A percentile compares a stretch with the other conserved stretches of the same genome.
phyloP scores from a whole-genome alignment of 306 rosid genomes.

The Malus sieversii region DNA sequence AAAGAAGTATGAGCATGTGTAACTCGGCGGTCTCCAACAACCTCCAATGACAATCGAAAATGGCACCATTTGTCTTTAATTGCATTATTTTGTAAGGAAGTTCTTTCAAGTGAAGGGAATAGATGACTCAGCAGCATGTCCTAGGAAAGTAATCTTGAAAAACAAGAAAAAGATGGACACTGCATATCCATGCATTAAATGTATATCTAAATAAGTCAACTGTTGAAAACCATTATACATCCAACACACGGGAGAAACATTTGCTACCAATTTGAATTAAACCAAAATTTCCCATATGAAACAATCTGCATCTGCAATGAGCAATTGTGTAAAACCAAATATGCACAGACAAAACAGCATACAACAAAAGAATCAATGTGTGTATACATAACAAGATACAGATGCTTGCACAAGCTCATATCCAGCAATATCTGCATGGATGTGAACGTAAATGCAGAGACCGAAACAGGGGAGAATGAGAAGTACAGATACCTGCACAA shows the following conservation, averaged over 20 bases:
- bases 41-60: not conserved
- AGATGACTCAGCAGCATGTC: not conserved
- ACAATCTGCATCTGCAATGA: not conserved
- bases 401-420: not conserved
- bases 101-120: not conserved
- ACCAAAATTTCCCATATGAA: not conserved
- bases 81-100: not conserved
- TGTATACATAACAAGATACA: not conserved
- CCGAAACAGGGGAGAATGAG: not conserved
- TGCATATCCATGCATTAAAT: not conserved
- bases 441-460: not conserved
- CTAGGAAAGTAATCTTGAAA: not conserved
- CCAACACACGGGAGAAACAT: not conserved
- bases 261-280: not conserved
- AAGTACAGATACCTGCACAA: slow-evolving; percentile 72
- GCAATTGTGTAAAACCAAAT: not conserved
- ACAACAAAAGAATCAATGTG: not conserved
- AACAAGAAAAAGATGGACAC: not conserved
- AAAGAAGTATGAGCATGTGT: not conserved
- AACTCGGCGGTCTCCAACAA: not conserved
- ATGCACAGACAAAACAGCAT: not conserved
- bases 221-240: not conserved
- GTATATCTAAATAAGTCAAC: not conserved
- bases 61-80: not conserved
- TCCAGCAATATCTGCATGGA: not conserved